Evolutionary conservation across 1,284 basidiomycete genomes (phyloP), one percentile per base, ranked within the genome.

Genomic region (Melampsora larici-populina): DNA sequence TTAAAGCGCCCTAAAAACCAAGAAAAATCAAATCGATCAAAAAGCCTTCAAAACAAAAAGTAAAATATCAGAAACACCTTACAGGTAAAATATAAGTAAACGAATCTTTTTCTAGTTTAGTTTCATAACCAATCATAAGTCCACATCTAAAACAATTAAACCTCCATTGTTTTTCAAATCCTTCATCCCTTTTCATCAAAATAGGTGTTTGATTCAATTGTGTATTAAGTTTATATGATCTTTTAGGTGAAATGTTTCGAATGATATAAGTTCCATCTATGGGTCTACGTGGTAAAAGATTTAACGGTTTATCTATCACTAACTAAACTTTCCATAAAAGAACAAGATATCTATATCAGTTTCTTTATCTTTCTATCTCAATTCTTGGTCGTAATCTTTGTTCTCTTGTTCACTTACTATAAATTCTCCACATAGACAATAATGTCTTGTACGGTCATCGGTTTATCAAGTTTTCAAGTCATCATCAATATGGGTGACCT

Each of bases 51-150:
- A 33, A 29, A 26, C n/a, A 24, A 6, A 65, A 26, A 36, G 36
- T 4, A 29, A 43, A 33, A 8, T 31, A 7, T 2, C 4, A 60
- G 26, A 26, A 13, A 29, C 29, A 13, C 31, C 51, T 69, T 26
- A 76, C 73, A 58, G 74, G 74, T n/a, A 76, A 69, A 18, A 76
- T 69, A 60, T 76, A 76, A 58, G 74, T 76, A 29, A 49, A 76
- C 40, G 51, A 46, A 21, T 51, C 66, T n/a, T 62, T 69, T 11
- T 40, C 21, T 1, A 65, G 40, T 26, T 33, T 43, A 62, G 31
- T 36, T 33, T 69, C 66, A 58, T 76, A 76, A n/a, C 74, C 74
- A 51, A 76, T 76, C 13, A 51, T 49, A 0, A 76, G 36, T 31
- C 43, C 33, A 48, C 74, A 76, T 1, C 74, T 48, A 40, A 21